Evolutionary conservation across 2,329 filamentous ascomycete species (phyloP), one percentile per base, ranked within the genome.

Genomic region (Cladophialophora immunda): DNA sequence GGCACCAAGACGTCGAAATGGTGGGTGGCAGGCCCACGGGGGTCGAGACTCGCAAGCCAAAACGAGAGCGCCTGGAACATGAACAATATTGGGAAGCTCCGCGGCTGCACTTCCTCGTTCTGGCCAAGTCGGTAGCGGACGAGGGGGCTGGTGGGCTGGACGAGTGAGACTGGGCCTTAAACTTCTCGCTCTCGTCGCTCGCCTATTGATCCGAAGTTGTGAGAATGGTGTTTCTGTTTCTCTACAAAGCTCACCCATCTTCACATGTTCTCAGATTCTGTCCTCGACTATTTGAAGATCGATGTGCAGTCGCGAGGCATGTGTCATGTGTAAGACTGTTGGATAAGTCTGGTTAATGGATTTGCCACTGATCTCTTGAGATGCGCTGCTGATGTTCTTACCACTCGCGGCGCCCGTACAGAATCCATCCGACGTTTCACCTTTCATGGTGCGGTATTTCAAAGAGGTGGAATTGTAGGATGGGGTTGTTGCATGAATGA

Each of bases 51-150:
- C 45, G 19, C 19, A 50, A 25, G 7, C 6, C 0, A 9, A 25
- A 25, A 25, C 25, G 45, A 25, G 45, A 50, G 8, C 45, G 11
- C 19, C 45, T 25, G 45, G 45, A 50, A 50, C 22, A 50, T 25
- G 45, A 50, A 25, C 45, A 22, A 25, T 11, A 50, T 25, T 50
- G 45, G 22, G 22, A 25, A 50, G 45, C 19, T 11, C 4, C 9
- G 45, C 45, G 45, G 45, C 19, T 50, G 22, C 45, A 27, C 11
- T 50, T 50, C 45, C 45, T 50, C 19, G 45, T 50, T 50, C 45
- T 11, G 22, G 45, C 38, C 19, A 50, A 50, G 45, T 8, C 2
- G 45, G n/a, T 11, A n/a, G 38, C 7, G 32, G 32, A 34, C 32
- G 32, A 34, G 17, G 38, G 15, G 2, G 15, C 13, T 15, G 15